Conservation (phyloP, 306 rosid genomes). For the Lablab purpureus region DNA sequence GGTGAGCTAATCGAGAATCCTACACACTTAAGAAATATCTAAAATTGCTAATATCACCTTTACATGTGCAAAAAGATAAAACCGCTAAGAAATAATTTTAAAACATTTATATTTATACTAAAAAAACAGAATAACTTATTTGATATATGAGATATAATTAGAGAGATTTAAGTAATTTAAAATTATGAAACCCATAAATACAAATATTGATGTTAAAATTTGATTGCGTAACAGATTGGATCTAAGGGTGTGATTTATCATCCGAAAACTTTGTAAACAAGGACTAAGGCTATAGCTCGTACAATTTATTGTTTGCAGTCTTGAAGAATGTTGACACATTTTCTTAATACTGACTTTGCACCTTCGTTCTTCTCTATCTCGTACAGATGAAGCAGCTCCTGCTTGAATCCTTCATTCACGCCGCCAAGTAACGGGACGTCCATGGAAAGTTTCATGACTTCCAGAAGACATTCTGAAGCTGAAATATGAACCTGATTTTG, state of each 20-base stretch:
- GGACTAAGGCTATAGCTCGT: background rate
- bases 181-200: too few species aligned
- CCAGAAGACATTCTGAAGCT: slow-evolving; percentile 86
- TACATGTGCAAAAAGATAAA: background rate
- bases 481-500: slow-evolving; percentile 79
- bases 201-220: too few species aligned
- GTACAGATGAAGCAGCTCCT: slow-evolving; percentile 67
- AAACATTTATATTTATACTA: too few species aligned
- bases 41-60: too few species aligned
- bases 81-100: too few species aligned
- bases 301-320: slow-evolving; percentile 49
- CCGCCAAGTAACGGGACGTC: slow-evolving; percentile 47
- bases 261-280: background rate
- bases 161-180: too few species aligned
- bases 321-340: slow-evolving; percentile 63
- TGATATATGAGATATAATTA: too few species aligned
- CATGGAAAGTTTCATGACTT: slow-evolving; percentile 57
- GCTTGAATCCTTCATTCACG: slow-evolving; percentile 53
- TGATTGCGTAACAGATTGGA: too few species aligned
- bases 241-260: slow-evolving; percentile 7
- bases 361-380: slow-evolving; percentile 82
- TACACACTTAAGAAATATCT: too few species aligned
- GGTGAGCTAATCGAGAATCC: too few species aligned
- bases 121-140: too few species aligned
- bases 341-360: slow-evolving; percentile 71